Base-by-base conservation (phyloP, 2,329 filamentous ascomycete species). In the Pseudovirgaria hyperparasitica region DNA sequence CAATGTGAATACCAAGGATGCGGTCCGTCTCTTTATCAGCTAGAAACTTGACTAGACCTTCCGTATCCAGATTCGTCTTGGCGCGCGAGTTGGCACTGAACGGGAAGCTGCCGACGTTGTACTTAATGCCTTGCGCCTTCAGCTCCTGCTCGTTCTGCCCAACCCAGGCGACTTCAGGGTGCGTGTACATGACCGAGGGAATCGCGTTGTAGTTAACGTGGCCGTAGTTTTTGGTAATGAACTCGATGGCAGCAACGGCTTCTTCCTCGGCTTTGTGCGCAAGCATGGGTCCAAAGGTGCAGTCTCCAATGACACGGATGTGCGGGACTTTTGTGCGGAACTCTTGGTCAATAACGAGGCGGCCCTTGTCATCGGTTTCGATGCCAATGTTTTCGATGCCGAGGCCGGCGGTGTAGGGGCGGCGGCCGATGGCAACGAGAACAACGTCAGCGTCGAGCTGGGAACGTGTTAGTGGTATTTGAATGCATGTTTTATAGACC, bases 241-340 rank as follows among this genome's bases (percentile, higher is more conserved):
- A 96, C 62, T 98, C 90, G 37, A 96, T 70, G 31, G 78, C 87
- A 17, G 90, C 90, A 38, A 96, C 86, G 34, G 72, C 90, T 63
- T 98, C 90, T 63, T 98, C 90, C 63, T 98, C 90, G 27, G 90
- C 90, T 72, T 98, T 98, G 72, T 98, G 90, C 29, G 90, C 90
- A 49, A 98, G 76, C 90, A 98, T 98, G 50, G 86, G 86, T 7
- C 90, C 90, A 56, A 98, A 98, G 24, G 90, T 98, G 52, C 75
- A 82, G 58, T 96, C 90, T 51, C 90, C 90, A 41, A 96, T 80
- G 47, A 87, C 90, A 46, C 90, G 86, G 57, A 98, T 94, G 65
- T 98, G 90, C 25, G 86, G 82, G 42, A 90, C 66, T 67, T 94
- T 96, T 51, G 90, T 98, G 61, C 90, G 85, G 72, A 93, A 98